Evolutionary conservation across 73 alveolate genomes (phyloP), one percentile per base, ranked within the genome.

Genomic region (Blepharisma japonicum): DNA sequence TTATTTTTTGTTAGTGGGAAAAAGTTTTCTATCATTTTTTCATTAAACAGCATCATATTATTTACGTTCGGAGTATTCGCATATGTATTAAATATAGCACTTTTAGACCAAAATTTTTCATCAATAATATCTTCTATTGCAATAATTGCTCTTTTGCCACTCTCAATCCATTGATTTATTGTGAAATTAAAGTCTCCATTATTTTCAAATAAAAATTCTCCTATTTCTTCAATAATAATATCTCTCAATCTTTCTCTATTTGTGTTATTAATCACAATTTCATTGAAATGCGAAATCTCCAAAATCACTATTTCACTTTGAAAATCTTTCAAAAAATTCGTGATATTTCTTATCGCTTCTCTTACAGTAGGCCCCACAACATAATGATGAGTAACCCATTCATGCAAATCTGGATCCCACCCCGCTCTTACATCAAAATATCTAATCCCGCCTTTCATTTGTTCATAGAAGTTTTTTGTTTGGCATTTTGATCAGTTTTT

Each of bases 391-490:
- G 66, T 51, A 0, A 51, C 4, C 66, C 66, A 51, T 11, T 11
- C 21, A 14, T 51, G n/a, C 2, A 11, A 14, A 18, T 51, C 66
- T 51, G n/a, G n/a, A 18, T 51, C 66, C 66, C 66, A 51, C 0
- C 66, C 66, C 4, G 66, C n/a, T 51, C 66, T 51, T 51, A 51
- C 3, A 18, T 51, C 66, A 51, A 51, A 51, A 18, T 51, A 51
- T 14, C 66, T 11, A 18, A 51, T 51, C n/a, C 66, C 66, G n/a
- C 66, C 66, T 51, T 11, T 51, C 66, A 51, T 51, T 18, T 51
- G 66, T 4, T 51, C 27, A 18, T 51, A 51, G 66, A 51, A 51
- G 4, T 11, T 51, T 18, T 51, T 11, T 1, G n/a, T 18, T 51
- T 51, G 66, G 66, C 27, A 51, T 18, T 51, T 11, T 11, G 27